phyloP scores from a whole-genome alignment of 2,329 filamentous ascomycete genomes.

The Cephalotrichum gorgonifer region DNA sequence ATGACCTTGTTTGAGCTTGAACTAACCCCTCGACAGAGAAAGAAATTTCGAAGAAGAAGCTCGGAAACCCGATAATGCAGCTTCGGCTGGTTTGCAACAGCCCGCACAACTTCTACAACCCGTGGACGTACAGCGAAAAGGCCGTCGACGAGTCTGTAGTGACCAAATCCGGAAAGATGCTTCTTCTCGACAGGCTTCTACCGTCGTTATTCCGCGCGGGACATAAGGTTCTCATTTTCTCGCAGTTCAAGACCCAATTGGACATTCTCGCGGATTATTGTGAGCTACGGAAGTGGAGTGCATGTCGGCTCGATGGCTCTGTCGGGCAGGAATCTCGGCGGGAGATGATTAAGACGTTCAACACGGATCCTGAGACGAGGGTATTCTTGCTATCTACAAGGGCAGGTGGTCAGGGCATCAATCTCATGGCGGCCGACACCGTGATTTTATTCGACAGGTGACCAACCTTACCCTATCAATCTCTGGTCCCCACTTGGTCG shows the following conservation, averaged over 20 bases:
- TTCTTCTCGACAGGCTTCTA: slow-evolving; percentile 79
- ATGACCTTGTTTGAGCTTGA: background rate
- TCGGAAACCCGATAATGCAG: slow-evolving; percentile 89
- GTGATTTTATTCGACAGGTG: slow-evolving; percentile 74
- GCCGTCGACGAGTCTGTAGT: slow-evolving; percentile 71
- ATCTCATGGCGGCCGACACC: slow-evolving; percentile 82
- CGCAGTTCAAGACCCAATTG: slow-evolving; percentile 89
- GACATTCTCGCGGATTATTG: slow-evolving; percentile 88
- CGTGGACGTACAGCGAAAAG: slow-evolving; percentile 55
- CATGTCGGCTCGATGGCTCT: slow-evolving; percentile 84
- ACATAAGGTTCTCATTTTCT: slow-evolving; percentile 93
- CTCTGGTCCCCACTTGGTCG: background rate
- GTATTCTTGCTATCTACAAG: slow-evolving; percentile 85
- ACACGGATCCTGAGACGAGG: slow-evolving; percentile 51
- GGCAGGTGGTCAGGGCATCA: slow-evolving; percentile 91
- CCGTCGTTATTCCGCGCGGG: slow-evolving; percentile 60
- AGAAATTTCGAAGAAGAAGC: slow-evolving; percentile 81
- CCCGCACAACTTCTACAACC: slow-evolving; percentile 94
- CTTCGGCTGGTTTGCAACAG: slow-evolving; percentile 85
- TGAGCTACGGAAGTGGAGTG: slow-evolving; percentile 66
- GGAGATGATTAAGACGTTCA: slow-evolving; percentile 64
- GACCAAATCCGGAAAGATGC: slow-evolving; percentile 88
- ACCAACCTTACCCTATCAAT: slow-evolving; percentile 8
- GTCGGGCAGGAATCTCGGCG: slow-evolving; percentile 66
- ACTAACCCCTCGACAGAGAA: slow-evolving; percentile 44